A percentile compares a stretch with the other conserved stretches of the same genome.
phyloP scores from a whole-genome alignment of 2,329 filamentous ascomycete genomes.

The Madurella mycetomatis region DNA sequence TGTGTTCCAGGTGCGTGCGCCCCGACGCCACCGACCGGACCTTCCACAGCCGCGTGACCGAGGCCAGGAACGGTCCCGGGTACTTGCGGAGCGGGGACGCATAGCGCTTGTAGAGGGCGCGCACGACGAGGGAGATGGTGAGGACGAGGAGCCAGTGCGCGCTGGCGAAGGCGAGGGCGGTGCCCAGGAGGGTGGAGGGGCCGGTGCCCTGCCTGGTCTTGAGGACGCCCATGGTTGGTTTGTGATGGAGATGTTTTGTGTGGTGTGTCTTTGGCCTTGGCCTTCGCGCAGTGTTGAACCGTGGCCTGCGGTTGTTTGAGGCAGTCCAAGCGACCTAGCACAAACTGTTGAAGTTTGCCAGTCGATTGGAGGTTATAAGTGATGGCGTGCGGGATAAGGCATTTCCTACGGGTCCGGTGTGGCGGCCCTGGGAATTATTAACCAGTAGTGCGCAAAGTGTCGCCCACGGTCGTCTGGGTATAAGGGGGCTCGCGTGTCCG shows the following conservation, averaged over 20 bases:
- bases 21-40: slow-evolving; percentile 35
- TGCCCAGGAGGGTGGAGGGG: slow-evolving; percentile 23
- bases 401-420: too few species aligned
- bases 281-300: slow-evolving; percentile 6
- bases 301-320: neutral
- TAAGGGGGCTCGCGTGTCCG: neutral
- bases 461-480: too few species aligned
- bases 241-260: too few species aligned
- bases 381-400: too few species aligned
- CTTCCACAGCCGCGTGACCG: slow-evolving; percentile 39
- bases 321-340: neutral
- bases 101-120: slow-evolving; percentile 31
- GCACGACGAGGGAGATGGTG: slow-evolving; percentile 26
- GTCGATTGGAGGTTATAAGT: neutral
- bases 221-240: slow-evolving; percentile 24
- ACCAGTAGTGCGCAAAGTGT: neutral
- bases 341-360: slow-evolving; percentile 26
- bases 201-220: neutral
- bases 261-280: neutral
- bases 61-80: slow-evolving; percentile 34
- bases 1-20: slow-evolving; percentile 40
- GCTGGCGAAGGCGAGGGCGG: slow-evolving; percentile 21
- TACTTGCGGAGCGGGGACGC: slow-evolving; percentile 34
- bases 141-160: slow-evolving; percentile 31
- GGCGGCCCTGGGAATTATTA: neutral